A percentile compares a stretch with the other conserved stretches of the same genome.
Evolutionary conservation across 768 basidiomycete genomes (phyloP).

Genomic region (Panellus pusillus): DNA sequence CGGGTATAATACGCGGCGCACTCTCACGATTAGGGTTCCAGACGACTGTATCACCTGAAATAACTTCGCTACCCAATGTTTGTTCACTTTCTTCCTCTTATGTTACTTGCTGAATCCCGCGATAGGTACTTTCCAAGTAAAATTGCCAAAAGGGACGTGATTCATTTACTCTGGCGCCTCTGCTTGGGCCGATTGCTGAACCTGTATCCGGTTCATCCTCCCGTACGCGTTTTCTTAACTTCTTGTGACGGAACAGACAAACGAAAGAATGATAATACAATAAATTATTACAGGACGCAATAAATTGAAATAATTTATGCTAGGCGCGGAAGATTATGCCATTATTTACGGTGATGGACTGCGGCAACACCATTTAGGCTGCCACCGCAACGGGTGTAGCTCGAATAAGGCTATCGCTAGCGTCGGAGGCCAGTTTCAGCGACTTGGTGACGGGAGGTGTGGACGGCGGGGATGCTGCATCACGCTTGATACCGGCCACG

Average conservation of each 20-base stretch:
- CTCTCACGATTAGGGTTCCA: conserved; percentile 76
- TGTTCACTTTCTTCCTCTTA: conserved; percentile 1
- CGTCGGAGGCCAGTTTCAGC: conserved; percentile 4
- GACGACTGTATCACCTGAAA: conserved; percentile 75
- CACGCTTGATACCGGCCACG: conserved; percentile 11
- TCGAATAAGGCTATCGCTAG: not conserved
- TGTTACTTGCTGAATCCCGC: not conserved
- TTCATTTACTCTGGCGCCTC: no score
- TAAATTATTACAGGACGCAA: conserved; percentile 2
- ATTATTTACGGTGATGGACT: no score
- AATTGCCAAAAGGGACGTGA: conserved; percentile 63
- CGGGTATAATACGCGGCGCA: conserved; percentile 83
- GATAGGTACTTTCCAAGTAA: conserved; percentile 81
- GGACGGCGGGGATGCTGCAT: conserved; percentile 6
- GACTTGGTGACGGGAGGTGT: conserved; percentile 14
- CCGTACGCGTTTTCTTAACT: no score
- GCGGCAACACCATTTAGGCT: no score
- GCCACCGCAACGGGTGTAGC: not conserved
- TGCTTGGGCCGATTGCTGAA: no score
- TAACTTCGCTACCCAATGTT: conserved; percentile 83
- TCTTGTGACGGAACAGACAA: not conserved
- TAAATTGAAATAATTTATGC: conserved; percentile 20
- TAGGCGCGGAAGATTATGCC: not conserved
- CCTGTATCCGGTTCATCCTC: no score
- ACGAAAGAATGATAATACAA: conserved; percentile 1